phyloP scores from a whole-genome alignment of 1,139 yeast species.

The Debaryomyces sp. region DNA sequence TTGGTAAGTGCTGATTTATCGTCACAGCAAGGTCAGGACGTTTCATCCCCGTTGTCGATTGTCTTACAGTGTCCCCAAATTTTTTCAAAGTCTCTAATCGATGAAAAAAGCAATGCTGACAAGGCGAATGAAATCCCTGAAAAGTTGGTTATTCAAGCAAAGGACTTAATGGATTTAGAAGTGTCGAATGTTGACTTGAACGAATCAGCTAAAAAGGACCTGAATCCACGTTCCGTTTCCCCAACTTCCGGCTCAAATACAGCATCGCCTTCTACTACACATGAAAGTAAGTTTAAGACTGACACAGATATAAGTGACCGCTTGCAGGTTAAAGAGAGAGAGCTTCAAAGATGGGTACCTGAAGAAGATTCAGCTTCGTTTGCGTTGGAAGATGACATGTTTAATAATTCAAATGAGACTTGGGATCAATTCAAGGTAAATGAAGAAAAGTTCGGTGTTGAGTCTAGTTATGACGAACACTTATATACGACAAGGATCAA shows the following conservation, averaged over 20 bases:
- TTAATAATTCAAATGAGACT: conserved; percentile 23
- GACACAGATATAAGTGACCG: conserved; percentile 77
- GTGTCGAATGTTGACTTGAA: conserved; percentile 45
- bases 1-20: conserved; percentile 39
- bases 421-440: conserved; percentile 98
- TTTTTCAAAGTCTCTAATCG: conserved; percentile 34
- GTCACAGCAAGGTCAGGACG: conserved; percentile 12
- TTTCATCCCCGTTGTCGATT: conserved; percentile 45
- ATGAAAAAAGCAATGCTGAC: conserved; percentile 33
- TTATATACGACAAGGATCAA: conserved; percentile 86
- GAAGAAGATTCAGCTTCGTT: conserved; percentile 48
- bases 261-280: conserved; percentile 3
- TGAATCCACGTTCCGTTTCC: background rate
- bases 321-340: conserved; percentile 57
- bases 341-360: conserved; percentile 85
- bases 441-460: conserved; percentile 85
- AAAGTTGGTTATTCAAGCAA: conserved; percentile 54
- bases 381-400: conserved; percentile 45
- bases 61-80: conserved; percentile 51
- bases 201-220: conserved; percentile 16
- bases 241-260: conserved; percentile 8
- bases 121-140: conserved; percentile 39
- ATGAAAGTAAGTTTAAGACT: conserved; percentile 59
- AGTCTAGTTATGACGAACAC: conserved; percentile 84
- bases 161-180: conserved; percentile 67